A percentile compares a stretch with the other conserved stretches of the same genome.
phyloP scores from a whole-genome alignment of 2,329 filamentous ascomycete genomes.

The Aspergillus flavus region DNA sequence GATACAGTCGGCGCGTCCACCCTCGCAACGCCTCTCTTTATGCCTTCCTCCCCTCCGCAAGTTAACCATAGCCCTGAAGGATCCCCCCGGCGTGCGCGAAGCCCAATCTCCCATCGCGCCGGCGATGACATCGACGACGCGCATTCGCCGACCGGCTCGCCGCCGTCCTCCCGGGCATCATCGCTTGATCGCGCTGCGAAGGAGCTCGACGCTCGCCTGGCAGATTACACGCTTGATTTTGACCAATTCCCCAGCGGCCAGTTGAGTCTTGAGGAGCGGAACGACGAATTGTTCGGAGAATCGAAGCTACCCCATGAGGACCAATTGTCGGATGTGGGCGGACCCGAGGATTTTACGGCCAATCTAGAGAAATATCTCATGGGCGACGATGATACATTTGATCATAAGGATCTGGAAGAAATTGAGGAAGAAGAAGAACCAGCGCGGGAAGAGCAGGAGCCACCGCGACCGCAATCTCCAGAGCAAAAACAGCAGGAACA shows the following conservation, averaged over 20 bases:
- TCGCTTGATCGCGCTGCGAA: conserved; percentile 30
- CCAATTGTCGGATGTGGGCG: conserved; percentile 41
- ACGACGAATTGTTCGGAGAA: conserved; percentile 27
- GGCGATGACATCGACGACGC: conserved; percentile 12
- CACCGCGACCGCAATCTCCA: conserved; percentile 5
- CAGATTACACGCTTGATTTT: conserved; percentile 45
- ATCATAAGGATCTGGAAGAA: conserved; percentile 15
- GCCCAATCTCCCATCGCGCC: conserved; percentile 24
- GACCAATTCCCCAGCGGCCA: conserved; percentile 37
- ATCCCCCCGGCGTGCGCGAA: conserved; percentile 28
- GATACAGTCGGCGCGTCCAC: conserved; percentile 47
- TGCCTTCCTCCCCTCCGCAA: conserved; percentile 39
- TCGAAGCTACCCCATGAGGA: conserved; percentile 30
- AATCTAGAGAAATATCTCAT: conserved; percentile 46
- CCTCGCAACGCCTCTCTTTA: conserved; percentile 39
- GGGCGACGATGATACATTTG: conserved; percentile 29
- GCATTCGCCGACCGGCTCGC: conserved; percentile 16
- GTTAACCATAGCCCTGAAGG: background rate
- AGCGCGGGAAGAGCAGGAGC: conserved; percentile 12
- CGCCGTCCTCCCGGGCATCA: conserved; percentile 21
- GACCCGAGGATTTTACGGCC: conserved; percentile 46
- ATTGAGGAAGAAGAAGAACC: conserved; percentile 14
- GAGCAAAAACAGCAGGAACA: conserved; percentile 14
- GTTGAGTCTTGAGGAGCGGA: conserved; percentile 20
- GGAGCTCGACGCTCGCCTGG: conserved; percentile 43